These are phyloP conservation scores for Paraphoma sp. DNA, from an alignment of 2,329 filamentous ascomycete genomes.

Conservation along the genomic window DNA sequence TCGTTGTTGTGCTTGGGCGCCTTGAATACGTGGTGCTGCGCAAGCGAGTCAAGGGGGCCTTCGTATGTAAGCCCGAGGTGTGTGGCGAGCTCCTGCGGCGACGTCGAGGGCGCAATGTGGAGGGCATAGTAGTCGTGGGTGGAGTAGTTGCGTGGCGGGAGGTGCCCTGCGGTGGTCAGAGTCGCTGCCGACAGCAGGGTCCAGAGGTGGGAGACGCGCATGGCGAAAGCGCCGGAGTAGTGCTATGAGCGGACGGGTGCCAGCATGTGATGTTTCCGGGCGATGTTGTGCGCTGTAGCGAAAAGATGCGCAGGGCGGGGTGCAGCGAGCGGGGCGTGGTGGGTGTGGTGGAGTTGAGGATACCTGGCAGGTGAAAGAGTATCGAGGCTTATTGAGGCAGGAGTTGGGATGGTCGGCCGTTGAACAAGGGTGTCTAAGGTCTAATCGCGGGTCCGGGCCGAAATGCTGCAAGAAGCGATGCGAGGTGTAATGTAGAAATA, in stretches of 20 bases:
- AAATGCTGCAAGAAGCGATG: neutral
- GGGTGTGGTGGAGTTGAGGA: slow-evolving; percentile 7
- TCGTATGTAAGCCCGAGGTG: slow-evolving; percentile 80
- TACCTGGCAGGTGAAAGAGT: slow-evolving; percentile 13
- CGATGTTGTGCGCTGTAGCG: neutral
- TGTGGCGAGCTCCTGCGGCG: slow-evolving; percentile 73
- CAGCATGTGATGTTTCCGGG: slow-evolving; percentile 16
- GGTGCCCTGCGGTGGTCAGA: slow-evolving; percentile 39
- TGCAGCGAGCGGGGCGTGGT: neutral
- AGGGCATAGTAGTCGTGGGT: slow-evolving; percentile 92
- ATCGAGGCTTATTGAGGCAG: slow-evolving; percentile 25
- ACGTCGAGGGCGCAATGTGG: slow-evolving; percentile 72
- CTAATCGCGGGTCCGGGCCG: neutral
- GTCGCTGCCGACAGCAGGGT: slow-evolving; percentile 44
- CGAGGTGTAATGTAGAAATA: neutral
- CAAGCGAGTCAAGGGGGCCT: slow-evolving; percentile 78
- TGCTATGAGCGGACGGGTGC: slow-evolving; percentile 20
- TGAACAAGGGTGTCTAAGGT: slow-evolving; percentile 1
- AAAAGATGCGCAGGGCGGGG: neutral
- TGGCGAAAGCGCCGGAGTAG: slow-evolving; percentile 14
- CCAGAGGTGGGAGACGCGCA: slow-evolving; percentile 57
- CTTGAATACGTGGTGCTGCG: slow-evolving; percentile 85
- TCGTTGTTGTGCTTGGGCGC: slow-evolving; percentile 65
- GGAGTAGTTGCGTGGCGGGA: slow-evolving; percentile 73
- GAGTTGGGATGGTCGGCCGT: slow-evolving; percentile 9